A percentile compares a stretch with the other conserved stretches of the same genome.
Evolutionary conservation across 805 yeast species (phyloP).

Genomic region (Naumovozyma dairenensis): DNA sequence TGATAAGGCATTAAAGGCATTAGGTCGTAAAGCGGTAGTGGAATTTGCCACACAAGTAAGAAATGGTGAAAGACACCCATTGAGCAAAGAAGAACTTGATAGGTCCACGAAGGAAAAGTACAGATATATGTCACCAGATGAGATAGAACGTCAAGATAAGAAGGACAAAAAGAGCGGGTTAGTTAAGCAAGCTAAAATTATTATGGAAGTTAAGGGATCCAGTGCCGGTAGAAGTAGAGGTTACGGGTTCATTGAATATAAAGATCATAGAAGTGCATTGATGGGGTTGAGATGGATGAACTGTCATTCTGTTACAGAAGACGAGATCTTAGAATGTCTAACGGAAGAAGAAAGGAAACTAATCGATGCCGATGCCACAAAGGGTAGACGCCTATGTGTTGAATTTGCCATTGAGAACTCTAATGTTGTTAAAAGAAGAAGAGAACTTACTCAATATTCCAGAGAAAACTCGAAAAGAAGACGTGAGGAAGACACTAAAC

Average conservation of each 20-base stretch:
- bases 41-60: slow-evolving; percentile 87
- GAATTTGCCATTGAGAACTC: slow-evolving; percentile 97
- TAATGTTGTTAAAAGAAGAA: slow-evolving; percentile 82
- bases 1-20: slow-evolving; percentile 76
- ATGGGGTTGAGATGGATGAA: slow-evolving; percentile 97
- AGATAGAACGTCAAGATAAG: slow-evolving; percentile 33
- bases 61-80: slow-evolving; percentile 63
- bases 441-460: slow-evolving; percentile 47
- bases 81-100: slow-evolving; percentile 77
- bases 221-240: slow-evolving; percentile 89
- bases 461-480: slow-evolving; percentile 28
- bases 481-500: slow-evolving; percentile 16
- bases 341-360: slow-evolving; percentile 54
- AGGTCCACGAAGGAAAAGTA: slow-evolving; percentile 67
- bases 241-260: slow-evolving; percentile 87
- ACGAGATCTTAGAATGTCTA: slow-evolving; percentile 64
- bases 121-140: slow-evolving; percentile 32
- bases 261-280: slow-evolving; percentile 84
- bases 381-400: slow-evolving; percentile 70
- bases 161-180: slow-evolving; percentile 76
- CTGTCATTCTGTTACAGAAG: slow-evolving; percentile 71
- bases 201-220: slow-evolving; percentile 83
- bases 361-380: slow-evolving; percentile 44
- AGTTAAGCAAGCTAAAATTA: slow-evolving; percentile 86
- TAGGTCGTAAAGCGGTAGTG: slow-evolving; percentile 91